A percentile compares a stretch with the other conserved stretches of the same genome.
Evolutionary conservation across 495 filamentous ascomycete genomes (phyloP).

Genomic region (Neurospora sp.): DNA sequence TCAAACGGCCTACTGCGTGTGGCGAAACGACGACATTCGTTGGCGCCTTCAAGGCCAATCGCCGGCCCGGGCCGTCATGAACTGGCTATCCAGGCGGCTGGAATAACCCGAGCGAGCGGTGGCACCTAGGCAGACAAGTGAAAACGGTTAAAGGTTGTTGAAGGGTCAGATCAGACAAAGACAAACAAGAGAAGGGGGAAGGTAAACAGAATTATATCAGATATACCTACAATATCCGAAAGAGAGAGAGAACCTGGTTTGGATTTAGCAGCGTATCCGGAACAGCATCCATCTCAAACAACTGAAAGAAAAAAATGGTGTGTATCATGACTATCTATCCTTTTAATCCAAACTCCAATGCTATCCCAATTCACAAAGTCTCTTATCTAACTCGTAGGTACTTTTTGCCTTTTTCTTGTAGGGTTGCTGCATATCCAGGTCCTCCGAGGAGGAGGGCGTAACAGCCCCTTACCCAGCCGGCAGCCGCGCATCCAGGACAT

Average conservation of each 20-base stretch:
- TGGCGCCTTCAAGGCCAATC: neutral
- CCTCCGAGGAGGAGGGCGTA: slow-evolving; percentile 17
- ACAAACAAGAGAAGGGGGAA: neutral
- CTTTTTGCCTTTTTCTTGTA: slow-evolving; percentile 2
- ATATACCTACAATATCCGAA: neutral
- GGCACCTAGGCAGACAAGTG: neutral
- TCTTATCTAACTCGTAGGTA: neutral
- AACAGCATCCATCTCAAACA: neutral
- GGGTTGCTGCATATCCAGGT: slow-evolving; percentile 41
- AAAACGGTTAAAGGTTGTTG: neutral
- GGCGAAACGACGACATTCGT: neutral
- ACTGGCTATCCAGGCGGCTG: slow-evolving; percentile 20
- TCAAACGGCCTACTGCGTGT: neutral
- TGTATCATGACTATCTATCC: neutral
- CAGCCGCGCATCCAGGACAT: slow-evolving; percentile 12
- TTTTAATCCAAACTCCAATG: neutral
- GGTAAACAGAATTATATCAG: neutral
- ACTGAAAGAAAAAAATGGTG: neutral
- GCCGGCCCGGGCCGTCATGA: slow-evolving; percentile 15
- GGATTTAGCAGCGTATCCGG: neutral
- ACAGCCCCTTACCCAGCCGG: slow-evolving; percentile 34
- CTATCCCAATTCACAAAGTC: neutral
- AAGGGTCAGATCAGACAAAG: neutral
- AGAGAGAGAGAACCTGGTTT: neutral
- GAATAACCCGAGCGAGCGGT: neutral